Base-by-base conservation (phyloP, 2,329 filamentous ascomycete genomes). In the Venturia oleaginea region DNA sequence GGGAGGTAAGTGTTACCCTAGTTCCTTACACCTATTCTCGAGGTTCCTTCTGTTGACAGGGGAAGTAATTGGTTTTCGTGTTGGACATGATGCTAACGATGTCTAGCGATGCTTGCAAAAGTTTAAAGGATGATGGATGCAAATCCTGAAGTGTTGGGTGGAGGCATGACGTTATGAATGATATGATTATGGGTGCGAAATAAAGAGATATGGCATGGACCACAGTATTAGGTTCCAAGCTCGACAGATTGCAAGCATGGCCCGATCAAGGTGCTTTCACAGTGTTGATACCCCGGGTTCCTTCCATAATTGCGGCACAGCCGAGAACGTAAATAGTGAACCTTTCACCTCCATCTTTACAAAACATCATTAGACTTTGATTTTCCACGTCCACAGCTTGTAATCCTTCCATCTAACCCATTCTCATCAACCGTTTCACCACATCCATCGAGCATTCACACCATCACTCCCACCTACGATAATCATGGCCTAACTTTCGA, bases 1-100 rank as follows among this genome's bases (percentile, higher is more conserved):
- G 90, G 2, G 85, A 88, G 74, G 89, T 91, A 78, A 66, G 84
- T 76, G 65, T 51, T 51, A 1, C 13, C 15, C 8, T 22, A 1
- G 10, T 51, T 13, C 42, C 4, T 19, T 43, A 4, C 5, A 15
- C 4, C 22, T 13, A 5, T 48, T 48, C 22, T 2, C 2, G 51
- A 34, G 13, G 8, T 55, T 34, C 15, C 24, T 54, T 19, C 6
- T 13, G 48, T 54, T 22, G 22, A 15, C 46, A 1, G 7, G 11
- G 22, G 24, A 24, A 27, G 24, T 15, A 6, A n/a, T 27, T 11
- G n/a, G 15, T 15, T 10, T 30, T 17, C n/a, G n/a, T n/a, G 30
- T 37, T 37, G 10, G 3, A 15, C 13, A 22, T 27, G 34, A 46
- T 42, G 37, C 59, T 61, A 24, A 61, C 27, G 30, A n/a, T 19